A percentile compares a stretch with the other conserved stretches of the same genome.
Conservation (phyloP, 371 early-diverging fungal genomes). For the Cokeromyces recurvatus region DNA sequence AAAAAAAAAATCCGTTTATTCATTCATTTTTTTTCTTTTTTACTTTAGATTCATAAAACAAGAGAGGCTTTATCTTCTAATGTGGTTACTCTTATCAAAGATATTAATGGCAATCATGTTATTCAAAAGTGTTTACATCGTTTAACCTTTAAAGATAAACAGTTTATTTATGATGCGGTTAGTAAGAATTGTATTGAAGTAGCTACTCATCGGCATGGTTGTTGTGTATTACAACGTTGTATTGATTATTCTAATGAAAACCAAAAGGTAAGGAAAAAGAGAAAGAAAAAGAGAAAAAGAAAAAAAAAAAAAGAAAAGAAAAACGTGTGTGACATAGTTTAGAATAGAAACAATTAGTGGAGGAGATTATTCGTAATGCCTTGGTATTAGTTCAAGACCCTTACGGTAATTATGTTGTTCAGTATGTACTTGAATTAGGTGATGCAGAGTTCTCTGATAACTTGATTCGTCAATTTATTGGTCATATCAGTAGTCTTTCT, state of each 20-base stretch:
- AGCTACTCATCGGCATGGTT: slow-evolving; percentile 95
- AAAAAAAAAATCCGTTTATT: no score
- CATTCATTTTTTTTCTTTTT: no score
- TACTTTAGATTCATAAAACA: slow-evolving; percentile 67
- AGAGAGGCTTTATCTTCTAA: slow-evolving; percentile 70
- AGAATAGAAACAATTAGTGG: slow-evolving; percentile 63
- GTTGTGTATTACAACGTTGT: slow-evolving; percentile 96
- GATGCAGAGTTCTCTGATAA: slow-evolving; percentile 64
- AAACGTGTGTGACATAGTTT: no score
- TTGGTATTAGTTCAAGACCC: slow-evolving; percentile 88
- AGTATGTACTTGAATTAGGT: slow-evolving; percentile 87
- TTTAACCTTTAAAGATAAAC: slow-evolving; percentile 66
- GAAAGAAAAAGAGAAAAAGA: not conserved
- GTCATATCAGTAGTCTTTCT: slow-evolving; percentile 67
- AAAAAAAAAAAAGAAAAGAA: not conserved
- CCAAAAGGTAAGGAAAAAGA: slow-evolving; percentile 54
- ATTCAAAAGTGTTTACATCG: slow-evolving; percentile 94
- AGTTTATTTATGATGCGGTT: slow-evolving; percentile 90
- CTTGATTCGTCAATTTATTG: slow-evolving; percentile 75
- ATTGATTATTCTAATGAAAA: slow-evolving; percentile 78
- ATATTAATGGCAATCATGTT: slow-evolving; percentile 98
- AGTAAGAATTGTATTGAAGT: slow-evolving; percentile 78
- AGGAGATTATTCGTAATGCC: slow-evolving; percentile 71
- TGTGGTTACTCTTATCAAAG: slow-evolving; percentile 86
- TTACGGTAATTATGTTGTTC: slow-evolving; percentile 98